phyloP scores from a whole-genome alignment of 208 protist species.

The Herpetomonas samuelpessoai region DNA sequence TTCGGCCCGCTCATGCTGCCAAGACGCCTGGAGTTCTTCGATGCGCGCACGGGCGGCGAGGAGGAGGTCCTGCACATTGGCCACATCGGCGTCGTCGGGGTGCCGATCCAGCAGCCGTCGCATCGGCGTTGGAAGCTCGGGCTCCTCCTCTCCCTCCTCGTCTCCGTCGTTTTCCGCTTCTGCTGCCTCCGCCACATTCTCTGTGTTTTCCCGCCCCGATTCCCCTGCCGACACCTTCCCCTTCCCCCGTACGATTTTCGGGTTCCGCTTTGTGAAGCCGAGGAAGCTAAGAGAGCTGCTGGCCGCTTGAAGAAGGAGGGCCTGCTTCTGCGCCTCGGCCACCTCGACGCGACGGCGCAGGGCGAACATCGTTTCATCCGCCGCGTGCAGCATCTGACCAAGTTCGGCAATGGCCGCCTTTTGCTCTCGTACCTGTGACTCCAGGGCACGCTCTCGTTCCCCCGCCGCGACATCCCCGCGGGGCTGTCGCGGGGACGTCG shows the following conservation, averaged over 20 bases:
- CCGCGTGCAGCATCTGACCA: constrained; percentile 34
- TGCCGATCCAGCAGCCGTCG: constrained; percentile 13
- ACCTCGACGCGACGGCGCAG: constrained; percentile 32
- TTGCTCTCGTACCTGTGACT: constrained; percentile 26
- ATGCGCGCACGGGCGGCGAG: constrained; percentile 20
- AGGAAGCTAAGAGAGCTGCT: constrained; percentile 12
- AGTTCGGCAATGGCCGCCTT: constrained; percentile 31
- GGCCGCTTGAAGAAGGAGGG: background rate
- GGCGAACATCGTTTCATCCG: constrained; percentile 27
- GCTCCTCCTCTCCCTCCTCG: background rate
- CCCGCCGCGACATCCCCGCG: background rate
- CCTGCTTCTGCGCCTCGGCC: constrained; percentile 10
- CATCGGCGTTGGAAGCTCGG: background rate
- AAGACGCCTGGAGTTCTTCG: constrained; percentile 19
- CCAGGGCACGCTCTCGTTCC: constrained; percentile 10
- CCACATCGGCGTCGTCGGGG: constrained; percentile 16
- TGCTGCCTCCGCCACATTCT: background rate
- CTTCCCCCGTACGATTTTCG: background rate
- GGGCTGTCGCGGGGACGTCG: background rate
- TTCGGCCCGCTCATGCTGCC: constrained; percentile 42
- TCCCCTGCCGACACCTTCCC: background rate
- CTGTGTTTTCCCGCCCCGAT: too few relatives aligned
- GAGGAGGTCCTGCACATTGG: constrained; percentile 16
- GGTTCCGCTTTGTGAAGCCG: constrained; percentile 8
- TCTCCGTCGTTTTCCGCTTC: background rate